These are phyloP conservation scores for Morella rubra DNA, from an alignment of 306 rosid species.

Conservation along the genomic window DNA sequence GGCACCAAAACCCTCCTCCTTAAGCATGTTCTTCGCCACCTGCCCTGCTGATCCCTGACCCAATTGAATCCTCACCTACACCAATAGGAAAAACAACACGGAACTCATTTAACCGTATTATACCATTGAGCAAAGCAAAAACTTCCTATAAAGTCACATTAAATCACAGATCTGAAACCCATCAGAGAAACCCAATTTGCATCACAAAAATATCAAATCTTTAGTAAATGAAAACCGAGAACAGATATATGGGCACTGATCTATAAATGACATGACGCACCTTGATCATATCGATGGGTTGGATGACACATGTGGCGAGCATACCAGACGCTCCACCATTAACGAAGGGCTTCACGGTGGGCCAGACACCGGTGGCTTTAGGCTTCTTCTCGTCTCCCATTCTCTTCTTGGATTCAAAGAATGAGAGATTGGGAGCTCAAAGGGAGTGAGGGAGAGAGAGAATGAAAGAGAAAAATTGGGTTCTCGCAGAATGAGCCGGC, in stretches of 20 bases:
- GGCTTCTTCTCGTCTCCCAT: slow-evolving; percentile 95
- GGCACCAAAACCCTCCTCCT: slow-evolving; percentile 83
- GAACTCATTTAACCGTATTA: neutral
- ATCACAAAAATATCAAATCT: neutral
- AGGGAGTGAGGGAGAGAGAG: slow-evolving; percentile 30
- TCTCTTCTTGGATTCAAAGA: slow-evolving; percentile 13
- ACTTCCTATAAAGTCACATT: neutral
- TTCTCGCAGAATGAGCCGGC: neutral
- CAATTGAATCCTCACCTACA: slow-evolving; percentile 94
- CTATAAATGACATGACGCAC: slow-evolving; percentile 29
- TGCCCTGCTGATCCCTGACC: slow-evolving; percentile 92
- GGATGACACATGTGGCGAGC: slow-evolving; percentile 98
- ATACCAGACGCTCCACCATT: slow-evolving; percentile 96
- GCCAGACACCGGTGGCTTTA: slow-evolving; percentile 67
- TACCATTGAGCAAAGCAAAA: neutral
- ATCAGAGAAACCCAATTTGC: neutral
- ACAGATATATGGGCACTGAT: neutral
- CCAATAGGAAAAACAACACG: slow-evolving; percentile 16
- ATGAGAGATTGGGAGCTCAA: slow-evolving; percentile 22
- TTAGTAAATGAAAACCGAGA: neutral
- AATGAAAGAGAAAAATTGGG: neutral
- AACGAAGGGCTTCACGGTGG: slow-evolving; percentile 83
- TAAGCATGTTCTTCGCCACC: slow-evolving; percentile 72
- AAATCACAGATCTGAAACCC: slow-evolving; percentile 52
- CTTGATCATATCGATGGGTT: slow-evolving; percentile 97